phyloP scores from a whole-genome alignment of 2,329 filamentous ascomycete genomes.

The Fusarium chuoi region DNA sequence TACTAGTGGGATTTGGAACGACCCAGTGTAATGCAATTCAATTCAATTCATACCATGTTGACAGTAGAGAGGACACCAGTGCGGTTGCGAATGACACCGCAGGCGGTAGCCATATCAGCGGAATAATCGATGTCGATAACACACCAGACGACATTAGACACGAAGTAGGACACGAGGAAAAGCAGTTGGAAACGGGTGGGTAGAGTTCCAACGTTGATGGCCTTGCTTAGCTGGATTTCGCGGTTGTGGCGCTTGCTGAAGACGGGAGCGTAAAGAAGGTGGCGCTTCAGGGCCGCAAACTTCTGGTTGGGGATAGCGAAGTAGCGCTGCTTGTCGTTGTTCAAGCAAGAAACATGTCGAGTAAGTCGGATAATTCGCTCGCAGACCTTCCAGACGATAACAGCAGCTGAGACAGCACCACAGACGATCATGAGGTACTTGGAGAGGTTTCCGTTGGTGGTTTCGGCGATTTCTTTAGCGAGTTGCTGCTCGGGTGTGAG shows the following conservation, averaged over 20 bases:
- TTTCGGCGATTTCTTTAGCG: conserved; percentile 22
- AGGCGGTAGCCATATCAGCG: conserved; percentile 55
- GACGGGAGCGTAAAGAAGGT: conserved; percentile 76
- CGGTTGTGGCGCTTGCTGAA: conserved; percentile 72
- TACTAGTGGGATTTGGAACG: neutral
- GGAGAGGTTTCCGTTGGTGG: conserved; percentile 61
- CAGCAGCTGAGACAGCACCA: conserved; percentile 68
- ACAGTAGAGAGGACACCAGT: conserved; percentile 76
- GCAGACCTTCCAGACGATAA: conserved; percentile 74
- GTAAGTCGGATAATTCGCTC: conserved; percentile 73
- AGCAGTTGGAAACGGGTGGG: conserved; percentile 70
- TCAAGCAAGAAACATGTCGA: conserved; percentile 78
- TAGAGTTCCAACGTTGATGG: conserved; percentile 67
- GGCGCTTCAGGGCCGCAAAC: conserved; percentile 74
- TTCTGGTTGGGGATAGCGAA: conserved; percentile 70
- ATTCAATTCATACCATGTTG: conserved; percentile 71
- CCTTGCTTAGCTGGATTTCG: conserved; percentile 68
- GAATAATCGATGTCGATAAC: conserved; percentile 70
- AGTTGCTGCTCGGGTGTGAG: conserved; percentile 31
- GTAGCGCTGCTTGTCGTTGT: conserved; percentile 82
- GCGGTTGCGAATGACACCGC: conserved; percentile 70
- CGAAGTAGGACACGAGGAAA: conserved; percentile 64
- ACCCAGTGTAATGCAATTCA: neutral
- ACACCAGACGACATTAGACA: conserved; percentile 74
- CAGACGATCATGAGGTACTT: conserved; percentile 72